A percentile compares a stretch with the other conserved stretches of the same genome.
Evolutionary conservation across 257 asterid species (phyloP).

Genomic region (Solanum clarkiae): DNA sequence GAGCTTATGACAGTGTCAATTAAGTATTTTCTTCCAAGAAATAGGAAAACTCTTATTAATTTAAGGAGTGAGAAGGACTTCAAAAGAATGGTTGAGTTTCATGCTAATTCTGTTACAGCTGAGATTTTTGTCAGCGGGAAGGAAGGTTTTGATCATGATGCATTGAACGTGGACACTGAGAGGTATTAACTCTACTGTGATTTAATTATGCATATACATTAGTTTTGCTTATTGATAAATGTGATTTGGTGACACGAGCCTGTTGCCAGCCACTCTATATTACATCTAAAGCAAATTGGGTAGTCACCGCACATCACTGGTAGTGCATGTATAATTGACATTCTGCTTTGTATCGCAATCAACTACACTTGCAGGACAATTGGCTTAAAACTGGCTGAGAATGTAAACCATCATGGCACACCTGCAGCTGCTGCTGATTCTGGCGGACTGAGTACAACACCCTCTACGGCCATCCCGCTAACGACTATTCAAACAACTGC

Average conservation of each 20-base stretch:
- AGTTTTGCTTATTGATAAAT: not conserved
- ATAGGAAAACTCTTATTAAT: constrained; percentile 66
- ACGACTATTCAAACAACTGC: not conserved
- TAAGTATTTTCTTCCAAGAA: constrained; percentile 90
- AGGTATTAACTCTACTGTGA: constrained; percentile 25
- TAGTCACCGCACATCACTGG: not conserved
- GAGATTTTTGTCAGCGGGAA: constrained; percentile 64
- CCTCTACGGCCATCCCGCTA: not conserved
- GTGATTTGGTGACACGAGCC: not conserved
- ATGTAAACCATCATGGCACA: constrained; percentile 31
- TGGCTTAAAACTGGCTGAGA: constrained; percentile 52
- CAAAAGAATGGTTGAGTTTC: constrained; percentile 75
- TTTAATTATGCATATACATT: not conserved
- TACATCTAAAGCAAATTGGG: not conserved
- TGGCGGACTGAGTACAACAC: constrained; percentile 1
- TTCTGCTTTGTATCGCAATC: constrained; percentile 4
- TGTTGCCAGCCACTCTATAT: not conserved
- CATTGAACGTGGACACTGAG: constrained; percentile 19
- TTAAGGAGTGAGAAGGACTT: constrained; percentile 69
- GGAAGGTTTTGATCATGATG: constrained; percentile 57
- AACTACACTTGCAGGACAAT: constrained; percentile 39
- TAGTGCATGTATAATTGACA: not conserved
- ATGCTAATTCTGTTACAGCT: constrained; percentile 72
- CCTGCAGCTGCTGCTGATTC: constrained; percentile 22
- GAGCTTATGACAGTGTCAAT: constrained; percentile 50